Conservation (phyloP, 805 yeast species). For the Barnettozyma sucrosica region DNA sequence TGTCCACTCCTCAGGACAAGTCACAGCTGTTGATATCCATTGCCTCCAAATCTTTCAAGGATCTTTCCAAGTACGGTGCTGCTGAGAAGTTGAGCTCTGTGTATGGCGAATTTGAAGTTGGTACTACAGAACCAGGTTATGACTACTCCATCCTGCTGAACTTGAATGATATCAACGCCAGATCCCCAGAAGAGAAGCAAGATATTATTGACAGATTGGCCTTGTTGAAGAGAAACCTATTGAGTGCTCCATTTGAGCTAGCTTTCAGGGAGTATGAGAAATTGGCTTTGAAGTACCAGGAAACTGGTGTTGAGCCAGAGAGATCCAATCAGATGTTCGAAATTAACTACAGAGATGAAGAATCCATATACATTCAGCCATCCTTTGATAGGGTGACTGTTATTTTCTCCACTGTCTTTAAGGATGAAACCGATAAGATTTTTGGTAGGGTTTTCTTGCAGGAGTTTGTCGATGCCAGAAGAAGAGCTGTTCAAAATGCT, state of each 20-base stretch:
- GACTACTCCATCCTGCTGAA: conserved; percentile 73
- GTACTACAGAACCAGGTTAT: conserved; percentile 63
- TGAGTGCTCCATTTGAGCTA: conserved; percentile 88
- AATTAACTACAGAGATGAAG: conserved; percentile 87
- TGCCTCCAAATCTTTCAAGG: conserved; percentile 71
- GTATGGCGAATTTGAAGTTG: conserved; percentile 39
- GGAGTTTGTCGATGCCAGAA: conserved; percentile 94
- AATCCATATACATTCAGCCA: conserved; percentile 84
- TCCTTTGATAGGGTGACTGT: conserved; percentile 95
- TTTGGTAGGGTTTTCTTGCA: conserved; percentile 86
- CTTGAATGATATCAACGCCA: conserved; percentile 34
- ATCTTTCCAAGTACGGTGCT: conserved; percentile 64
- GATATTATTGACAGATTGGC: conserved; percentile 60
- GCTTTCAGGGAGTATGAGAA: conserved; percentile 79
- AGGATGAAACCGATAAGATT: conserved; percentile 93
- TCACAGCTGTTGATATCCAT: conserved; percentile 60
- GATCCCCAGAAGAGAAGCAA: conserved; percentile 41
- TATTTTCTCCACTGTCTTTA: conserved; percentile 87
- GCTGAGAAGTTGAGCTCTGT: conserved; percentile 44
- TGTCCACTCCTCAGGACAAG: conserved; percentile 81
- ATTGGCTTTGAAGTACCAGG: conserved; percentile 33
- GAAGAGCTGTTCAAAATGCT: conserved; percentile 92
- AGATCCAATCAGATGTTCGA: conserved; percentile 21
- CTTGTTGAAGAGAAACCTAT: conserved; percentile 73
- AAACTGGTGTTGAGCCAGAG: conserved; percentile 26